Evolutionary conservation across 495 filamentous ascomycete genomes (phyloP), one percentile per base, ranked within the genome.

Genomic region (Annulohypoxylon bovei): DNA sequence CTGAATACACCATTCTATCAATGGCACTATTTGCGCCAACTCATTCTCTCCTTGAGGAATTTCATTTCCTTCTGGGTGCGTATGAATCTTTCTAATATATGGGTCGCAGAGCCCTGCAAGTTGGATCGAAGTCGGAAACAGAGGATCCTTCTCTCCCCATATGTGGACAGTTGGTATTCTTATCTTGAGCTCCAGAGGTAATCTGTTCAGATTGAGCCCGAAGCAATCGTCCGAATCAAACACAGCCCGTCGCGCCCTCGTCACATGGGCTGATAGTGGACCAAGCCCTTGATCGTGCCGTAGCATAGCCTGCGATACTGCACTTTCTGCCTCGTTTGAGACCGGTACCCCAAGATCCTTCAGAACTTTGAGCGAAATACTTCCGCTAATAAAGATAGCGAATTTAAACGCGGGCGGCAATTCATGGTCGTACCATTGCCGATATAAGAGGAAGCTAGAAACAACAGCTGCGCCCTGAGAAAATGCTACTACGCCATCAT

Each of bases 101-200:
- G 77, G 76, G 37, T 86, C 81, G 57, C 87, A 90, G 28, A 88
- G 77, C 7, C 82, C 78, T 46, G 83, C 84, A 37, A 90, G 73
- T 69, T 90, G 88, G 42, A 88, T 62, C 12, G 84, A 82, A 3
- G 85, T 73, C 1, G 84, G 81, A 73, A 83, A 89, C 42, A 86
- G 65, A 4, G 88, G 87, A 74, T 90, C 88, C 53, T 86, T 86
- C 3, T 65, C 74, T 0, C 89, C 88, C 64, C 86, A 89, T 14
- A 90, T 76, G 76, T 91, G 88, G 50, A 87, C 86, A 7, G 89
- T 90, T 0, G 89, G 89, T 18, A 91, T 84, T 16, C 72, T 54
- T 55, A 91, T 86, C 25, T 71, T 71, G 20, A 80, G 28, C 32
- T 80, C 75, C 14, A 68, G 58, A 5, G 82, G 80, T 2, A 85